Evolutionary conservation across 495 filamentous ascomycete genomes (phyloP), one percentile per base, ranked within the genome.

Genomic region (Friedmanniomyces simplex): DNA sequence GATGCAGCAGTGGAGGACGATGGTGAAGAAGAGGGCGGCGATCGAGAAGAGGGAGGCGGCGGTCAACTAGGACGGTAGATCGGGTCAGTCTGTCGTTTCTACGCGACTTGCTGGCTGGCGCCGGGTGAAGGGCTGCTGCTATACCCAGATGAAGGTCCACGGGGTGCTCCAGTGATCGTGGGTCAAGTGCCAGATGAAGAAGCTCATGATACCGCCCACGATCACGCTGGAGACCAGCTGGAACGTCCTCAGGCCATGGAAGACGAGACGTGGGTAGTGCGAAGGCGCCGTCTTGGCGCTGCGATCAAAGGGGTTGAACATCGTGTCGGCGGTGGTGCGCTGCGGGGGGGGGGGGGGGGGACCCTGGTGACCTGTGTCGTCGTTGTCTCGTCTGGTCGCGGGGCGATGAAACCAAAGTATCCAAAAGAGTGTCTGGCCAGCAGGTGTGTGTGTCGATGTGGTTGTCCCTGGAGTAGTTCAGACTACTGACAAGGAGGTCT

Each of bases 101-200:
- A n/a, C n/a, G n/a, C n/a, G n/a, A n/a, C n/a, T n/a, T n/a, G n/a
- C n/a, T n/a, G n/a, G n/a, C n/a, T n/a, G n/a, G n/a, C n/a, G n/a
- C n/a, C n/a, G n/a, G n/a, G n/a, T n/a, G n/a, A n/a, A n/a, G n/a
- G n/a, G n/a, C n/a, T n/a, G n/a, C n/a, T 32, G 26, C 46, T 36
- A 61, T 74, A 85, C 82, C 51, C 85, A 67, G 20, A 85, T 70
- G 62, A 85, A 85, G 24, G 82, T 82, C 74, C 79, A 85, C 13
- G 83, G 84, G 4, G 82, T 69, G 50, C 37, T 50, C 54, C 74
- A 80, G 34, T 74, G 68, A 55, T 79, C 77, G 36, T 69, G 60
- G 48, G 74, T 73, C 30, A 87, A 75, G 58, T 83, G 76, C 61
- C 76, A 77, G 52, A 79, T 76, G 70, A 87, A 87, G 60, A 80